A percentile compares a stretch with the other conserved stretches of the same genome.
phyloP scores from a whole-genome alignment of 352 stramenopile genomes.

The Pythium grandisporangium region DNA sequence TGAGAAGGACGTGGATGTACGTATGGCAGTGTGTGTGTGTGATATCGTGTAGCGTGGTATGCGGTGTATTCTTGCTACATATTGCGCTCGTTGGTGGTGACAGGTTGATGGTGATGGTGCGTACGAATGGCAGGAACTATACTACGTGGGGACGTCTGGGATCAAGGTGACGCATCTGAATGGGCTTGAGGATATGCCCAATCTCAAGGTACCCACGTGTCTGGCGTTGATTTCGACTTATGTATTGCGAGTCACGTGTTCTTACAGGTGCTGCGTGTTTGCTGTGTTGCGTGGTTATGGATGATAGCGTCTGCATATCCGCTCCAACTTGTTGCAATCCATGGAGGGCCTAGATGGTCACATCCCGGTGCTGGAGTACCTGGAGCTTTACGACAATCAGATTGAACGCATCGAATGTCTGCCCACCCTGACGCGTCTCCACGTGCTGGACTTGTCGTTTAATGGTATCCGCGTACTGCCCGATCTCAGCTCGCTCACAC shows the following conservation, averaged over 20 bases:
- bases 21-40: neutral
- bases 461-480: slow-evolving; percentile 93
- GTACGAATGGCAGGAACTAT: slow-evolving; percentile 37
- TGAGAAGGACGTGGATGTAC: slow-evolving; percentile 29
- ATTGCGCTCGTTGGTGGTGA: neutral
- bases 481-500: slow-evolving; percentile 60
- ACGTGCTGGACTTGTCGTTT: slow-evolving; percentile 95
- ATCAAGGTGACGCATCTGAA: slow-evolving; percentile 72
- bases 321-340: slow-evolving; percentile 72
- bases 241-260: too few relatives aligned
- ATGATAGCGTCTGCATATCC: slow-evolving; percentile 48
- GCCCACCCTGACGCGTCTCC: slow-evolving; percentile 46
- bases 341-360: slow-evolving; percentile 66
- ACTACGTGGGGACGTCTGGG: slow-evolving; percentile 73
- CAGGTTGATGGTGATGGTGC: neutral
- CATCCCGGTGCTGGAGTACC: slow-evolving; percentile 71
- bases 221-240: too few relatives aligned
- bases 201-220: slow-evolving; percentile 22
- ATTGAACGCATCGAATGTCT: slow-evolving; percentile 81
- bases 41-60: too few relatives aligned
- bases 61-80: neutral
- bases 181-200: slow-evolving; percentile 34
- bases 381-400: slow-evolving; percentile 99
- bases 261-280: too few relatives aligned
- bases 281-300: neutral